Base-by-base conservation (phyloP, 805 yeast genomes). In the Spathaspora girioi region DNA sequence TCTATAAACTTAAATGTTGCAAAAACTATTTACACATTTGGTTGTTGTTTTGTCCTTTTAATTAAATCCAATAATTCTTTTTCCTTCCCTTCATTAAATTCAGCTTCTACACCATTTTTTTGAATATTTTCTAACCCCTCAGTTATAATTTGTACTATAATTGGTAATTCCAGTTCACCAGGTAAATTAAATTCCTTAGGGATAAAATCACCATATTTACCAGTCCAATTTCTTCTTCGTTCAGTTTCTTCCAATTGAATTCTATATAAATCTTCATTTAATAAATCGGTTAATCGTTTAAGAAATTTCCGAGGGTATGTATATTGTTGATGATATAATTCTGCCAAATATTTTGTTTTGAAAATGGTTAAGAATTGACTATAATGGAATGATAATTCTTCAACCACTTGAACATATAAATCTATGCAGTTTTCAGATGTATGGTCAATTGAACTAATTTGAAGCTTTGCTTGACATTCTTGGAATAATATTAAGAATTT, bases 131-230 rank as follows among this genome's bases (percentile, higher is more conserved):
- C 75, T 43, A 74, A 53, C 1, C 78, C 77, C 46, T 74, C 77
- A 19, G 78, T 74, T 15, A 71, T 56, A 5, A 74, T 71, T 59
- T 73, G 76, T 49, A 70, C 69, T 19, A 74, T 67, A 5, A 61
- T 54, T 1, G 78, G 78, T 54, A 69, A 69, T 42, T 58, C 60
- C 27, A 48, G 45, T 27, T 69, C 75, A 1, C 76, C 77, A 1
- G 77, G 77, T 1, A 74, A 58, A 44, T 53, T 56, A 54, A 74
- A 70, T 46, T 69, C 73, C 48, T 62, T 65, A 5, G 78, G 78
- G 12, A 74, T 71, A 50, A 65, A 74, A 41, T 66, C 69, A 10
- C 77, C 78, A 51, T 71, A 73, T 44, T 67, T 65, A 10, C 59
- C 59, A 17, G 71, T 54, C 78, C 78, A 74, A 27, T 56, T 57